Conservation (phyloP, 2,329 filamentous ascomycete species). For the Aspergillus phoenicis region DNA sequence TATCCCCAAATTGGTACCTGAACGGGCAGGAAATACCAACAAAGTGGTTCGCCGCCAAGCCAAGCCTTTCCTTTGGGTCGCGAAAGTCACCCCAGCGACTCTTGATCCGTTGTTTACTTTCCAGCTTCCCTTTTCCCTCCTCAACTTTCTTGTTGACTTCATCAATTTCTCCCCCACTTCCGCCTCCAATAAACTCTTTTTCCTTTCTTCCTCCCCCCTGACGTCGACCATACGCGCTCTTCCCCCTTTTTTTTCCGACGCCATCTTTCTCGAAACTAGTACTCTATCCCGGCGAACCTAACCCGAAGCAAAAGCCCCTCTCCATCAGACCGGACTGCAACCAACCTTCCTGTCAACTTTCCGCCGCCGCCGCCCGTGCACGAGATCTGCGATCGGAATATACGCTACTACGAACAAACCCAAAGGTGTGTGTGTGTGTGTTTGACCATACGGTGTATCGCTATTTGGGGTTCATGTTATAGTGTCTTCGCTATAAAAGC, state of each 20-base stretch:
- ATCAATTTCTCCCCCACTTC: background rate
- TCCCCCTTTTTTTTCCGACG: background rate
- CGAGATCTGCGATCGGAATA: slow-evolving; percentile 21
- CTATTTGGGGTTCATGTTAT: background rate
- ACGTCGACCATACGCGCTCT: background rate
- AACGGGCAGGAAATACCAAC: background rate
- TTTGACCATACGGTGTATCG: background rate
- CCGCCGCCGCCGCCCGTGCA: slow-evolving; percentile 12
- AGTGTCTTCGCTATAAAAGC: background rate
- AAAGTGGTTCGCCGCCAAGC: slow-evolving; percentile 14
- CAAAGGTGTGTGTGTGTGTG: slow-evolving; percentile 19
- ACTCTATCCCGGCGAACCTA: too few relatives aligned
- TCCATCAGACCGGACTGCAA: background rate
- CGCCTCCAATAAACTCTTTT: background rate
- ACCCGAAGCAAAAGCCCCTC: too few relatives aligned
- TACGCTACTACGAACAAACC: slow-evolving; percentile 11
- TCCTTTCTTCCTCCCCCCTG: background rate
- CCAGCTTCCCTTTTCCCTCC: slow-evolving; percentile 1
- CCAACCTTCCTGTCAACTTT: slow-evolving; percentile 13
- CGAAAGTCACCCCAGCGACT: slow-evolving; percentile 30
- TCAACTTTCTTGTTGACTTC: slow-evolving; percentile 2
- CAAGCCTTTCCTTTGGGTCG: slow-evolving; percentile 21
- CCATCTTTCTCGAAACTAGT: background rate
- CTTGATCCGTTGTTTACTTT: slow-evolving; percentile 25
- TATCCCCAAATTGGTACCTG: background rate